A percentile compares a stretch with the other conserved stretches of the same genome.
Conservation (phyloP, 1,284 basidiomycete species). For the Pseudozyma hubeiensis region DNA sequence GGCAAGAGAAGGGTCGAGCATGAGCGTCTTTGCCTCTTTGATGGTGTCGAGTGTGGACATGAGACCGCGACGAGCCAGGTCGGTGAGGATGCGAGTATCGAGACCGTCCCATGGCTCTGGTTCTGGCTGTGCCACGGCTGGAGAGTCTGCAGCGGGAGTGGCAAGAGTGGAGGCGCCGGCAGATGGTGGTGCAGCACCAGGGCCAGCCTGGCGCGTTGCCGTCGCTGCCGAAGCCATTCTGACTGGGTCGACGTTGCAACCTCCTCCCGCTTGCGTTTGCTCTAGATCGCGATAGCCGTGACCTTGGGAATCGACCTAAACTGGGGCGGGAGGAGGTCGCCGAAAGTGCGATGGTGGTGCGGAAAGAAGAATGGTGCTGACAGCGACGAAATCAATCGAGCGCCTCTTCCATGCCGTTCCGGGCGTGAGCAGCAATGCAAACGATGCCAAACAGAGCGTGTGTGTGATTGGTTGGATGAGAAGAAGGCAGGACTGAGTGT, state of each 20-base stretch:
- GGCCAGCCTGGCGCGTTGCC: conserved; percentile 25
- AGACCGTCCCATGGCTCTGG: conserved; percentile 47
- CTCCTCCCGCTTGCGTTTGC: conserved; percentile 24
- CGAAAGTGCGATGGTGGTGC: not conserved
- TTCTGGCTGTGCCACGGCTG: conserved; percentile 15
- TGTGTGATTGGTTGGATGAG: conserved; percentile 10
- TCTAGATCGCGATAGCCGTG: not conserved
- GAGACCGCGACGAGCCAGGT: conserved; percentile 51
- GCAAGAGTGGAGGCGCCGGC: not conserved
- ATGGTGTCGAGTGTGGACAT: conserved; percentile 54
- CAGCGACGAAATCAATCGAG: no score
- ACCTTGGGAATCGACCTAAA: not conserved
- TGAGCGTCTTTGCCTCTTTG: conserved; percentile 82
- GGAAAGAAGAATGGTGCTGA: no score
- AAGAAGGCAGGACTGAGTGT: not conserved
- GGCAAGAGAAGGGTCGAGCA: conserved; percentile 86
- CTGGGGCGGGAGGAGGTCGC: conserved; percentile 16
- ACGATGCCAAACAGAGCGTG: no score
- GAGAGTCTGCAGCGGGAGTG: conserved; percentile 10
- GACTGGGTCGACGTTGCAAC: not conserved
- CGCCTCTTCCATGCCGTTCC: not conserved
- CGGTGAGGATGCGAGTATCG: conserved; percentile 46
- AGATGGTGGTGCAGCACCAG: conserved; percentile 3
- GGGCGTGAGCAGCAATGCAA: not conserved
- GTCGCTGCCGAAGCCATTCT: conserved; percentile 33